These are phyloP conservation scores for Picochlorum sp. DNA, from an alignment of 139 green algal genomes.

Conservation along the genomic window DNA sequence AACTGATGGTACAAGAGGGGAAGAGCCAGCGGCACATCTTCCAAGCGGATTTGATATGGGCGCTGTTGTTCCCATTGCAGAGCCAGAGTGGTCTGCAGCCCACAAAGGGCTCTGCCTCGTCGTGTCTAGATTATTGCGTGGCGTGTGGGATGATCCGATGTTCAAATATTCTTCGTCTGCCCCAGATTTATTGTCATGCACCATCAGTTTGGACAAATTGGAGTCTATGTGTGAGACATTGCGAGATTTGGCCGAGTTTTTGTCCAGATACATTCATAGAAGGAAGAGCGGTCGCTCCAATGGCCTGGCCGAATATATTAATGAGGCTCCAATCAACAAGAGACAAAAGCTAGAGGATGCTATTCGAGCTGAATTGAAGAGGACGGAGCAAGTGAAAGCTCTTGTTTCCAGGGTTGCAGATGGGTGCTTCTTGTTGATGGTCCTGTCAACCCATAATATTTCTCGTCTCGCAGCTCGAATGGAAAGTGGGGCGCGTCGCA, in stretches of 20 bases:
- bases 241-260: slow-evolving; percentile 45
- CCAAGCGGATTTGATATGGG: slow-evolving; percentile 60
- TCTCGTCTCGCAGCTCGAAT: slow-evolving; percentile 42
- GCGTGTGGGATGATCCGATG: slow-evolving; percentile 65
- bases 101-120: slow-evolving; percentile 75
- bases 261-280: slow-evolving; percentile 33
- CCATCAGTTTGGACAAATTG: slow-evolving; percentile 13
- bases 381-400: slow-evolving; percentile 28
- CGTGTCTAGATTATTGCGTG: slow-evolving; percentile 58
- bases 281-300: slow-evolving; percentile 6
- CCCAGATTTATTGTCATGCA: slow-evolving; percentile 5
- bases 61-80: slow-evolving; percentile 42
- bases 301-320: not conserved
- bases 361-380: slow-evolving; percentile 53
- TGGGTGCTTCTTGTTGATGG: slow-evolving; percentile 48
- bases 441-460: slow-evolving; percentile 32
- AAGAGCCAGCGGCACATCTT: slow-evolving; percentile 3
- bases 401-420: slow-evolving; percentile 49
- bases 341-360: slow-evolving; percentile 61
- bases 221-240: slow-evolving; percentile 48
- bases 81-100: slow-evolving; percentile 67
- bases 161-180: slow-evolving; percentile 6
- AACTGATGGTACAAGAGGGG: not conserved
- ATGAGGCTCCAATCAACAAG: slow-evolving; percentile 35
- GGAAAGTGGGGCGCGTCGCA: slow-evolving; percentile 17